Evolutionary conservation across 495 filamentous ascomycete species (phyloP).

Genomic region (Aspergillus biplanus): DNA sequence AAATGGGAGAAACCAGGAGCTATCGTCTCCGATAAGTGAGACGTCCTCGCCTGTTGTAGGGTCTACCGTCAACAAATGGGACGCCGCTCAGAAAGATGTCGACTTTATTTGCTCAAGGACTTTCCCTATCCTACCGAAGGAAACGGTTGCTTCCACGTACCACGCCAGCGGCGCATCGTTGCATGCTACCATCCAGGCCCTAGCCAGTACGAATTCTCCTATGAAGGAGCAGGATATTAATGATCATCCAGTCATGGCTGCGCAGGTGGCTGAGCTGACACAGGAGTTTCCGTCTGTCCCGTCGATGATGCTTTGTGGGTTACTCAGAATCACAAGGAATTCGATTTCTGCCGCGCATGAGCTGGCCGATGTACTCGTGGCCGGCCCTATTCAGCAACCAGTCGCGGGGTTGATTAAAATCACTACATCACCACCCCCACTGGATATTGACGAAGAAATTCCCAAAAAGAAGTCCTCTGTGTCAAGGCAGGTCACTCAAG

Average conservation of each 20-base stretch:
- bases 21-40: constrained; percentile 10
- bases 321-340: constrained; percentile 59
- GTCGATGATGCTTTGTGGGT: constrained; percentile 44
- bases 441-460: constrained; percentile 34
- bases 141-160: constrained; percentile 62
- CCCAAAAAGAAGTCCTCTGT: constrained; percentile 15
- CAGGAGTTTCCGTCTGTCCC: constrained; percentile 56
- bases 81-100: constrained; percentile 55
- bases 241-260: constrained; percentile 47
- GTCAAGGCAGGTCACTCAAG: constrained; percentile 16
- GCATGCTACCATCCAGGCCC: constrained; percentile 54
- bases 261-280: constrained; percentile 57
- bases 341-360: constrained; percentile 60
- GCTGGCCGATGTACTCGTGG: constrained; percentile 56
- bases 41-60: constrained; percentile 19
- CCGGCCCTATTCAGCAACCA: constrained; percentile 33
- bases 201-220: constrained; percentile 44
- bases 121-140: constrained; percentile 44
- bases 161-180: constrained; percentile 64
- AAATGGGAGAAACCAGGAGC: constrained; percentile 24
- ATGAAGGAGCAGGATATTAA: constrained; percentile 36
- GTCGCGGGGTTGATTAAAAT: constrained; percentile 47
- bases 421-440: constrained; percentile 36
- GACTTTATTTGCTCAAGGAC: constrained; percentile 60
- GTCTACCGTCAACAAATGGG: constrained; percentile 55